phyloP scores from a whole-genome alignment of 768 basidiomycete species.

The Cystobasidium onofrii region DNA sequence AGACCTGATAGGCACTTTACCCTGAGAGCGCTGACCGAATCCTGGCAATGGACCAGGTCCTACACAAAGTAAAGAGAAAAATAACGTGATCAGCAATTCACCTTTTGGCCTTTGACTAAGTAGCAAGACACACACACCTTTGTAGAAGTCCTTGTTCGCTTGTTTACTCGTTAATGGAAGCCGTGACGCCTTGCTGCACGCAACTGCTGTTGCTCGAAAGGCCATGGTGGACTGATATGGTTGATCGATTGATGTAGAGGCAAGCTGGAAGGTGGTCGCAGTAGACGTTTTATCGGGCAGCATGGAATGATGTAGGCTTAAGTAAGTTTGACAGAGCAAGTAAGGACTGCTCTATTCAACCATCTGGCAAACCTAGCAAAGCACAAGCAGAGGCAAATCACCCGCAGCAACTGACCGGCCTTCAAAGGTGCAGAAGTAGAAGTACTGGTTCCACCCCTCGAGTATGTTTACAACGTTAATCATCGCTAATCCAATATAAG shows the following conservation, averaged over 20 bases:
- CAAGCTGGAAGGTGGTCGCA: background rate
- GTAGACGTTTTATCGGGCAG: no score
- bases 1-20: conserved; percentile 66
- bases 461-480: background rate
- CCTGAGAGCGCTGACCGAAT: conserved; percentile 73
- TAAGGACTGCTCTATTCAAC: no score
- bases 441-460: no score
- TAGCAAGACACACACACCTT: conserved; percentile 80
- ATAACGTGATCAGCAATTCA: conserved; percentile 81
- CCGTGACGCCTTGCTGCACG: conserved; percentile 74
- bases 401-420: no score
- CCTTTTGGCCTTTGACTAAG: no score
- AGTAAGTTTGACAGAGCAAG: background rate
- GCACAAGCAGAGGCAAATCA: no score
- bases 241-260: background rate
- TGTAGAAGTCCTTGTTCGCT: conserved; percentile 94
- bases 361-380: no score
- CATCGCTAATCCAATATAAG: no score
- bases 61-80: conserved; percentile 62
- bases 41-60: conserved; percentile 62
- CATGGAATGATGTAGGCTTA: no score
- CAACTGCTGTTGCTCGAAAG: conserved; percentile 54
- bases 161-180: conserved; percentile 72
- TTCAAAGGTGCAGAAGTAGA: no score
- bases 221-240: background rate